Base-by-base conservation (phyloP, 768 basidiomycete genomes). In the Scleroderma bovista region DNA sequence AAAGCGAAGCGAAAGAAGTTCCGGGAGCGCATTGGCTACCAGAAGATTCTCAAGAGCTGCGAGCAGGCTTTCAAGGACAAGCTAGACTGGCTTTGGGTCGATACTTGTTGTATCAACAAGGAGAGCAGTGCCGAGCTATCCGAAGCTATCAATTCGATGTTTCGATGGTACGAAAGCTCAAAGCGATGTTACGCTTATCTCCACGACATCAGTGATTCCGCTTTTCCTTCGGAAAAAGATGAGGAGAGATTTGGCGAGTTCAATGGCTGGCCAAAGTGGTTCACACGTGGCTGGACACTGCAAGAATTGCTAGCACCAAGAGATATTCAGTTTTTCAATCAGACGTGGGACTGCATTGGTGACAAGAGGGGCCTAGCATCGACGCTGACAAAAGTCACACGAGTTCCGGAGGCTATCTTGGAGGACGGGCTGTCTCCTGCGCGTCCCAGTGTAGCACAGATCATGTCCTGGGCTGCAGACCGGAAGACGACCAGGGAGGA, bases 81-180 rank as follows among this genome's bases (percentile, higher is more conserved):
- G 24, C 46, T 43, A n/a, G 26, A 44, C 11, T 50, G 43, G n/a
- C 42, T 50, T 32, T 59, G 57, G 58, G 37, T 53, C 15, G 57
- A 58, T 31, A 59, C 57, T 10, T 55, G 51, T 17, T 60, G 59
- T 38, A 54, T 59, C 23, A 51, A 60, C 41, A 59, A 53, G 8
- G 17, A n/a, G 48, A 60, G 58, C 44, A 58, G 59, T 34, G 37
- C 59, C 3, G 59, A 60, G 31, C 43, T 56, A 15, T 50, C 50
- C 6, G 59, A 60, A 31, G 55, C 59, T 4, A 42, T 42, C 12
- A 40, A 51, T 41, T 57, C 59, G 9, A 60, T 60, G 59, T 54
- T 47, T 24, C 43, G 20, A n/a, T 60, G 59, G 59, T 60, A 60
- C 50, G 19, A 44, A 15, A 44, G 52, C 11, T 46, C 59, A 10